A percentile compares a stretch with the other conserved stretches of the same genome.
phyloP scores from a whole-genome alignment of 1,284 basidiomycete species.

The Ganoderma multipileum region DNA sequence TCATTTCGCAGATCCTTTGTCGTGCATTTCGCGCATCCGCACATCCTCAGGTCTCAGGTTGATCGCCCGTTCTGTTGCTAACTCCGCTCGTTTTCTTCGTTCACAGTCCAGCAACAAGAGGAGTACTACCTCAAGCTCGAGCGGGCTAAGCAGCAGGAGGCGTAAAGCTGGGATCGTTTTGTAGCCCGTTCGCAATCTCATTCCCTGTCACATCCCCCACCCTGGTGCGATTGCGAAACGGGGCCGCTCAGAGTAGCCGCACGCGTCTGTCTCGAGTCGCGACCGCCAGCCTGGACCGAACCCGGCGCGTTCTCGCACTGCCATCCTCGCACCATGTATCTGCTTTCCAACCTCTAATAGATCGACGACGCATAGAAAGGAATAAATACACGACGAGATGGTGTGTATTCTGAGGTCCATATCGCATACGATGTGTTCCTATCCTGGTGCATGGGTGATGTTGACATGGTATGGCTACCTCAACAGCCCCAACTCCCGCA shows the following conservation, averaged over 20 bases:
- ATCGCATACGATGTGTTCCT: conserved; percentile 5
- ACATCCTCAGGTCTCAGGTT: not conserved
- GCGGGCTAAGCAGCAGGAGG: conserved; percentile 47
- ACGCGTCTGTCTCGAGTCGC: conserved; percentile 19
- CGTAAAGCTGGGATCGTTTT: conserved; percentile 25
- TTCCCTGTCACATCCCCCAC: conserved; percentile 10
- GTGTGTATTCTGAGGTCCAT: conserved; percentile 11
- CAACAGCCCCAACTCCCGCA: conserved; percentile 63
- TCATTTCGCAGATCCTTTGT: conserved; percentile 2
- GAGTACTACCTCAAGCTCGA: conserved; percentile 86
- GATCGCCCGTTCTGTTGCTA: conserved; percentile 16
- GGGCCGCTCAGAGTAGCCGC: not conserved
- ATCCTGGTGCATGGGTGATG: not conserved
- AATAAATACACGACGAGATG: conserved; percentile 30
- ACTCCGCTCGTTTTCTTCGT: conserved; percentile 21
- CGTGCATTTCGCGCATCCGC: conserved; percentile 4
- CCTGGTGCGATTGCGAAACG: not conserved
- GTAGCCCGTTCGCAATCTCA: conserved; percentile 27
- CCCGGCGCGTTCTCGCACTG: conserved; percentile 21
- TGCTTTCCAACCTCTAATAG: conserved; percentile 4
- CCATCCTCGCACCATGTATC: not conserved
- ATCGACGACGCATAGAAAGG: conserved; percentile 19
- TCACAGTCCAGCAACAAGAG: conserved; percentile 79
- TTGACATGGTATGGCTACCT: conserved; percentile 35
- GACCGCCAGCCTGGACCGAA: conserved; percentile 29